Percentiles rank a stretch among this genome's conserved stretches.
phyloP scores from a whole-genome alignment of 176 grass and related monocot species.

The Hsuehochloa calcarea region DNA sequence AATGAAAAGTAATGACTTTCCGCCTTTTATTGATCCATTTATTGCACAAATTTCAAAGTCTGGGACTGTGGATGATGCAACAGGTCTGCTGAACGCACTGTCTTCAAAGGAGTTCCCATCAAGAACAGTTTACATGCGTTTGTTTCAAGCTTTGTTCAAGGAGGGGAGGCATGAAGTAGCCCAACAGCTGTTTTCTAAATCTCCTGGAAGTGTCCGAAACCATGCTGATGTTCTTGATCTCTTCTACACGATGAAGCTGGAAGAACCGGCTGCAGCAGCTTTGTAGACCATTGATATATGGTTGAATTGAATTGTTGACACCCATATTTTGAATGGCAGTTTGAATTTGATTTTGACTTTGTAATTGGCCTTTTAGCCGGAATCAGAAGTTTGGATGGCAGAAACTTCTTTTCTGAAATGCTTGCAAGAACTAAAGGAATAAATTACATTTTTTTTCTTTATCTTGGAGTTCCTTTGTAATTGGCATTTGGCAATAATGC shows the following conservation, averaged over 20 bases:
- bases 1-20: constrained; percentile 69
- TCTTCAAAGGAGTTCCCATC: constrained; percentile 60
- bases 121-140: constrained; percentile 44
- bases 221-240: constrained; percentile 67
- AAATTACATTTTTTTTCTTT: neutral
- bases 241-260: constrained; percentile 54
- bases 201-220: constrained; percentile 60
- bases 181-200: constrained; percentile 60
- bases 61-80: constrained; percentile 63
- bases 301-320: constrained; percentile 1
- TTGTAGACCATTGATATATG: constrained; percentile 34
- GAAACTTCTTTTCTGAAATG: constrained; percentile 31
- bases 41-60: constrained; percentile 60
- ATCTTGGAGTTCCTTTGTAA: neutral
- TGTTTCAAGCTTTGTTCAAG: constrained; percentile 62
- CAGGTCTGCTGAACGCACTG: constrained; percentile 53
- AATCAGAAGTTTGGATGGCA: constrained; percentile 26
- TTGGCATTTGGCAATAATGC: neutral
- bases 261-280: constrained; percentile 31
- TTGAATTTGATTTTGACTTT: constrained; percentile 32
- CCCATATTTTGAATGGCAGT: constrained; percentile 13
- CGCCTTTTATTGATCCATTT: constrained; percentile 57
- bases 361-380: constrained; percentile 24
- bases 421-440: constrained; percentile 20
- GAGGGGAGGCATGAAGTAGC: constrained; percentile 66